phyloP scores from a whole-genome alignment of 495 filamentous ascomycete genomes.

The Neurospora discreta region DNA sequence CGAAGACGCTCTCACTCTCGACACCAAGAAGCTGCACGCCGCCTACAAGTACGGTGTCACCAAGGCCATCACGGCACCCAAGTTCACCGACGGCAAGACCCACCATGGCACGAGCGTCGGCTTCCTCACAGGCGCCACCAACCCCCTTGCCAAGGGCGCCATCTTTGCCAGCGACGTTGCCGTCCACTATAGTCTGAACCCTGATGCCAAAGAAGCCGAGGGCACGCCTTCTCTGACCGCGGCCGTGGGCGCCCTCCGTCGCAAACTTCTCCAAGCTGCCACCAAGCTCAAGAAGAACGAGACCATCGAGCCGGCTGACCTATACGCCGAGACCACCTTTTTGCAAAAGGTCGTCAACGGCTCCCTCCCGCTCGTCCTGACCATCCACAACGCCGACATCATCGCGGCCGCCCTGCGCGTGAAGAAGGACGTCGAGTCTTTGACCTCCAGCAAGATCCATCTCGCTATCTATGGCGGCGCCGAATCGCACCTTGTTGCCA shows the following conservation, averaged over 20 bases:
- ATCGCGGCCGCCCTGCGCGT: slow-evolving; percentile 31
- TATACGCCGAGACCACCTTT: slow-evolving; percentile 28
- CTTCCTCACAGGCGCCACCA: slow-evolving; percentile 30
- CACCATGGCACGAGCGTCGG: slow-evolving; percentile 37
- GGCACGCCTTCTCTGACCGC: slow-evolving; percentile 27
- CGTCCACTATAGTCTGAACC: slow-evolving; percentile 34
- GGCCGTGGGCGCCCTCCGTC: slow-evolving; percentile 26
- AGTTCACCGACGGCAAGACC: slow-evolving; percentile 18
- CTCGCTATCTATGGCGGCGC: slow-evolving; percentile 38
- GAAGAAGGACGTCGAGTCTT: slow-evolving; percentile 23
- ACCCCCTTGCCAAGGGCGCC: slow-evolving; percentile 19
- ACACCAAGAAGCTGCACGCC: slow-evolving; percentile 32
- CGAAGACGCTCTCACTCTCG: slow-evolving; percentile 33
- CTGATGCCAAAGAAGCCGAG: slow-evolving; percentile 21
- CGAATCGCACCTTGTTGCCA: slow-evolving; percentile 37
- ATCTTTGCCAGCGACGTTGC: slow-evolving; percentile 32
- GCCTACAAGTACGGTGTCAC: slow-evolving; percentile 35
- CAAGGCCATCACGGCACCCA: slow-evolving; percentile 34
- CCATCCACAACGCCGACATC: slow-evolving; percentile 33
- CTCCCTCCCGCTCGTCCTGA: slow-evolving; percentile 26
- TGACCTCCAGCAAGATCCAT: slow-evolving; percentile 15
- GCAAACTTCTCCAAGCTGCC: slow-evolving; percentile 31
- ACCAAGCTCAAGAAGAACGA: slow-evolving; percentile 12
- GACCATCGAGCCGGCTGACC: slow-evolving; percentile 12
- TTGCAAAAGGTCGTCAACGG: slow-evolving; percentile 29